Base-by-base conservation (phyloP, 108 stramenopile genomes). In the Cylindrotheca closterium region DNA sequence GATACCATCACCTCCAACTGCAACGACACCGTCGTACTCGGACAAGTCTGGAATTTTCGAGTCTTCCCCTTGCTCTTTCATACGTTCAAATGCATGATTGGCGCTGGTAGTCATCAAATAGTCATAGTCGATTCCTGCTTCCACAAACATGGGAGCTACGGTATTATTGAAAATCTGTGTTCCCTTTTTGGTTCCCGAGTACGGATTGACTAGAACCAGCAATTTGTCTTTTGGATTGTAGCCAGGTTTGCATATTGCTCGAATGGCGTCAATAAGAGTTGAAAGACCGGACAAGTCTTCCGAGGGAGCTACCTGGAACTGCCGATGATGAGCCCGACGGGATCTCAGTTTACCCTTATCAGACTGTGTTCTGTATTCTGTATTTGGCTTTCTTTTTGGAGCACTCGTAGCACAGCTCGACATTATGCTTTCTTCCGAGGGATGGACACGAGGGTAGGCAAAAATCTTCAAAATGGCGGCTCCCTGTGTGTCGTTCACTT, bases 1-100 rank as follows among this genome's bases (percentile, higher is more conserved):
- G 17, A 82, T 79, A 1, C 94, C 94, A 70, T 95, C 94, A 32
- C 94, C 94, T 19, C 94, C 91, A 66, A 95, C 66, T 46, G 81
- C 75, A 47, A 92, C 74, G 7, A 92, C 42, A 23, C 74, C 86
- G 50, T 82, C 73, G 67, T 92, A 95, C 23, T 73, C 58, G 18
- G 82, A 60, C 26, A 92, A 55, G 30, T 88, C 85, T 54, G 54
- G 68, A 33, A 60, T 34, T 4, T 59, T 50, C 48, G 48, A 17
- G 26, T 77, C 73, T n/a, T 33, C 60, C 25, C 46, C 30, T 29
- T 70, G 42, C 47, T 61, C 45, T 59, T 75, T 67, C 85, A 89
- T 86, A n/a, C 75, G 52, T 49, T 95, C 89, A 46, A 33, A 65
- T 10, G 89, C 91, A 71, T 95, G 89, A 3, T 77, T 73, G 25